Conservation (phyloP, 2,329 filamentous ascomycete species). For the Fusarium concolor region DNA sequence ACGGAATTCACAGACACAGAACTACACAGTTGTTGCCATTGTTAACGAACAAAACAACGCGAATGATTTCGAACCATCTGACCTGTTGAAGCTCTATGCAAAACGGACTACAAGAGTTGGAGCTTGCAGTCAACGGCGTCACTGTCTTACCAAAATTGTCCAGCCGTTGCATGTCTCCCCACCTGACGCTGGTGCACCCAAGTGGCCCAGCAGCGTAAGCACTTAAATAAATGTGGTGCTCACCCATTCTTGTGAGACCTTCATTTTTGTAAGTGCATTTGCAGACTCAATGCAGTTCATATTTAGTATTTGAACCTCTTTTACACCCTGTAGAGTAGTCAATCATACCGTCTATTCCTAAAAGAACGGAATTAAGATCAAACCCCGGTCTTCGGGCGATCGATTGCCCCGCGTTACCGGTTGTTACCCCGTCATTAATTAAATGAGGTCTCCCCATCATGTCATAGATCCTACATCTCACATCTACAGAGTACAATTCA, state of each 20-base stretch:
- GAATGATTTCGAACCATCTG: too few species aligned
- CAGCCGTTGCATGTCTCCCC: not conserved
- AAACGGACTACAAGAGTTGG: not conserved
- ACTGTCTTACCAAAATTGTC: not conserved
- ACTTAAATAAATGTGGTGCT: conserved; percentile 16
- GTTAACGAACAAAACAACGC: too few species aligned
- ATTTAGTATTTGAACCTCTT: not conserved
- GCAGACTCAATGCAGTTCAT: not conserved
- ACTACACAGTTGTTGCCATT: not conserved
- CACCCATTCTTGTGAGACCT: conserved; percentile 2
- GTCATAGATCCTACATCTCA: not conserved
- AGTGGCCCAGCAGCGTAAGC: conserved; percentile 7
- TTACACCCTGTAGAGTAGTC: not conserved
- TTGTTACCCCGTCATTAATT: conserved; percentile 6
- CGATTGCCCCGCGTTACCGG: conserved; percentile 33
- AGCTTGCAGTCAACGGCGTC: too few species aligned
- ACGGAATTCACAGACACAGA: not conserved
- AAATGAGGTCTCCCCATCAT: not conserved
- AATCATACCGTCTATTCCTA: not conserved
- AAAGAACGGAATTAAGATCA: not conserved
- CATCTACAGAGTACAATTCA: not conserved
- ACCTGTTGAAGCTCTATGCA: not conserved
- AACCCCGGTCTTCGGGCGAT: conserved; percentile 12
- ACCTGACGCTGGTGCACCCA: not conserved
- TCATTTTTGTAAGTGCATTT: not conserved